Conservation (phyloP, 2,329 filamentous ascomycete genomes). For the Thelonectria rubi region DNA sequence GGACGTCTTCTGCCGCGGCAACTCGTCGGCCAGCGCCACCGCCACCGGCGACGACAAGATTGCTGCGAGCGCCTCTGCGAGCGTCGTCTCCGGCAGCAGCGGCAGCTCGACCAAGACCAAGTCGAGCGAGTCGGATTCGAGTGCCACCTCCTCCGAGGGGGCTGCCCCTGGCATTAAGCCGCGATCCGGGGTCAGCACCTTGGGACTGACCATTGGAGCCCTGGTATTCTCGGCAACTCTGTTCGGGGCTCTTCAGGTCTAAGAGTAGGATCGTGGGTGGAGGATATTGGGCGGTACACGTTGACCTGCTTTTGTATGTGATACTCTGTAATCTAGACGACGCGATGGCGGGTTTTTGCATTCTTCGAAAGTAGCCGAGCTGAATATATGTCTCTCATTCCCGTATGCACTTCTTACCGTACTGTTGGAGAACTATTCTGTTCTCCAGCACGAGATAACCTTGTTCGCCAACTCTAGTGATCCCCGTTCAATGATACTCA, state of each 20-base stretch:
- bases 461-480: no score
- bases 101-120: constrained; percentile 12
- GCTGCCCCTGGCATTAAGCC: constrained; percentile 15
- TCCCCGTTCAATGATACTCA: no score
- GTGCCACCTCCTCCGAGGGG: constrained; percentile 14
- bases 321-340: neutral
- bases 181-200: constrained; percentile 33
- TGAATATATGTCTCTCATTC: neutral
- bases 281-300: neutral
- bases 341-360: neutral
- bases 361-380: neutral
- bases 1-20: constrained; percentile 54
- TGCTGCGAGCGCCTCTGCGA: constrained; percentile 42
- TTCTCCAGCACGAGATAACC: no score
- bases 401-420: neutral
- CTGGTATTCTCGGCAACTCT: constrained; percentile 45
- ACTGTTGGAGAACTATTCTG: no score
- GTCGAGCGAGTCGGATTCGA: neutral
- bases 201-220: constrained; percentile 44
- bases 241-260: constrained; percentile 29
- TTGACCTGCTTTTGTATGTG: no score
- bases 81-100: constrained; percentile 35
- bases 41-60: constrained; percentile 41
- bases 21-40: constrained; percentile 51
- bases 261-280: neutral